These are phyloP conservation scores for Aspergillus sp. DNA, from an alignment of 2,329 filamentous ascomycete genomes.

Conservation along the genomic window DNA sequence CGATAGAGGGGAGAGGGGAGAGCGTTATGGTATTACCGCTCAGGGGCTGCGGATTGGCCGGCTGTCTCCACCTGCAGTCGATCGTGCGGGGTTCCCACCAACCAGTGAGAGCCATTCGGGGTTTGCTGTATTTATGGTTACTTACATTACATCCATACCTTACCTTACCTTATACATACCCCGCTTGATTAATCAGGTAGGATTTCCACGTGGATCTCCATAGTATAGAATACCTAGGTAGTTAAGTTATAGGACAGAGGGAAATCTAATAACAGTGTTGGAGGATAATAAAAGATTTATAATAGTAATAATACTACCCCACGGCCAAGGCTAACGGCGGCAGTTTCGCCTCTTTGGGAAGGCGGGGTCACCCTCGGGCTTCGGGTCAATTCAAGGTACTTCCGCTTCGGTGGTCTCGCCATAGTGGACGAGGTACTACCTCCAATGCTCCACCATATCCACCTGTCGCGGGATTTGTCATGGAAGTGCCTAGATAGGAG, in stretches of 20 bases:
- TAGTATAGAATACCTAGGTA: too few species aligned
- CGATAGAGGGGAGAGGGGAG: neutral
- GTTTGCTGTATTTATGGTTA: neutral
- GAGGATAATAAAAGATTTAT: too few species aligned
- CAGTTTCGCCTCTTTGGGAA: neutral
- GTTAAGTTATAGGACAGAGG: too few species aligned
- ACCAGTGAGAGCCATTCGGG: slow-evolving; percentile 1
- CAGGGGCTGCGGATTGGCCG: neutral
- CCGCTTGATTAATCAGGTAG: too few species aligned
- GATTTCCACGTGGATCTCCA: too few species aligned
- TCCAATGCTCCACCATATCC: too few species aligned
- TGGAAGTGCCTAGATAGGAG: too few species aligned
- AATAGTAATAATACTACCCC: too few species aligned
- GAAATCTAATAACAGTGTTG: too few species aligned
- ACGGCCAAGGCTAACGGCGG: neutral
- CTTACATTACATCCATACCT: neutral
- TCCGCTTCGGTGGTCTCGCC: too few species aligned
- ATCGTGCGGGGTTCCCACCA: slow-evolving; percentile 3
- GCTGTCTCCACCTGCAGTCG: neutral
- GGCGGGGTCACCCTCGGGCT: neutral
- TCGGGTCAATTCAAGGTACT: neutral
- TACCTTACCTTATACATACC: neutral
- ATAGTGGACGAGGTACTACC: too few species aligned
- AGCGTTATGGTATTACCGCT: neutral
- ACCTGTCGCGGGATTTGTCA: too few species aligned